These are phyloP conservation scores for Diaporthe vaccinii DNA, from an alignment of 2,329 filamentous ascomycete genomes.

Conservation along the genomic window DNA sequence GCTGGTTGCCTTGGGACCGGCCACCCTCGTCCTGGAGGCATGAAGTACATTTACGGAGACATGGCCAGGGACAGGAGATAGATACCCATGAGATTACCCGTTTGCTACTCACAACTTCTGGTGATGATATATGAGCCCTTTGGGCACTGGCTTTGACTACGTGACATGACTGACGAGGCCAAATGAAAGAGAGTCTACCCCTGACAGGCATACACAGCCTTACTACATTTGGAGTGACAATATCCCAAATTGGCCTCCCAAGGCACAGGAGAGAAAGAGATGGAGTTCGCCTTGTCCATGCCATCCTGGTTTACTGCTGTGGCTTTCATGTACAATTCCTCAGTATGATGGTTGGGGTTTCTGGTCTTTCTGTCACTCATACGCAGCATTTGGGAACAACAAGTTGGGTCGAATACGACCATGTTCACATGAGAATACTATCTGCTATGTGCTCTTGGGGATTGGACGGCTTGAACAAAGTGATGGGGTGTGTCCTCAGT, in stretches of 20 bases:
- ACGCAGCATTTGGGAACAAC: neutral
- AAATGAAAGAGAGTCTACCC: neutral
- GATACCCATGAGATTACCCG: conserved; percentile 11
- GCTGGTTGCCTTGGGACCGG: neutral
- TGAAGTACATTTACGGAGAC: neutral
- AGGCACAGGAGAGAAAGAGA: neutral
- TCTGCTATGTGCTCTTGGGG: conserved; percentile 24
- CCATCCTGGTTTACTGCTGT: neutral
- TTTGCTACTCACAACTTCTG: neutral
- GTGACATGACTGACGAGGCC: neutral
- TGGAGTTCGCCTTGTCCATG: neutral
- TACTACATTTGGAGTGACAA: neutral
- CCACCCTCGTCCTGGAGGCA: neutral
- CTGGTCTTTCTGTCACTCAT: neutral
- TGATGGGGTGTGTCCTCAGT: neutral
- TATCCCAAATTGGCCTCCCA: neutral
- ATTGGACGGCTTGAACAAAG: neutral
- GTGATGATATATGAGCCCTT: neutral
- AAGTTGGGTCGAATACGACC: neutral
- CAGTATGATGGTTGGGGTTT: too few relatives aligned
- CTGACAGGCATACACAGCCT: neutral
- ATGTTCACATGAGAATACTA: conserved; percentile 9
- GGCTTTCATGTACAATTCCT: neutral
- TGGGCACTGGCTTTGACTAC: neutral
- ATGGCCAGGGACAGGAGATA: neutral